Base-by-base conservation (phyloP, 306 rosid genomes). In the Sophora flavescens region DNA sequence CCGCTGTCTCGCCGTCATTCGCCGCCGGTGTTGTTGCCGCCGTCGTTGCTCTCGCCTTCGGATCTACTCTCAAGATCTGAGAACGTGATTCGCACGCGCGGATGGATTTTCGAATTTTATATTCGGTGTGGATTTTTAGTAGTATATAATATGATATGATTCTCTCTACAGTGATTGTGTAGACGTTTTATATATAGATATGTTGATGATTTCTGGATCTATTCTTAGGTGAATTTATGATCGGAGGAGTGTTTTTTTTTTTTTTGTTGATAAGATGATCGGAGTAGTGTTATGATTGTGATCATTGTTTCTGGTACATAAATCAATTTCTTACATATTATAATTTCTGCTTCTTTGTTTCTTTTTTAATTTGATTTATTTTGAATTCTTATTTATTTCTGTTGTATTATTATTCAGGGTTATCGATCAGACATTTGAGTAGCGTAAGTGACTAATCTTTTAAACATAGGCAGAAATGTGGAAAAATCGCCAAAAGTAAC, bases 1-100 rank as follows among this genome's bases (percentile, higher is more conserved):
- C 51, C 35, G 70, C 78, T 3, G 41, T 82, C 30, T 84, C 90
- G 0, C 99, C 98, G 2, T 91, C 97, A 0, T 39, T 92, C 53
- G 81, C 38, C 13, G 71, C 86, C 0, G 97, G 81, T 13, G 45
- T 63, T 59, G 1, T 82, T 42, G 84, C 93, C 56, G 86, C 90
- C 6, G 67, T 74, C 3, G 79, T 62, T 0, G 90, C 97, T 87
- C 86, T 92, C 15, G 78, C 80, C 41, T 84, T 90, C 74, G 97
- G 99, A 60, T 89, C 96, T 83, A 78, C 87, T 14, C 82, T 83
- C 71, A 72, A 86, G 87, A 86, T 68, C 76, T 92, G 88, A 95
- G 81, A 18, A 9, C 8, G 30, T 36, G 63, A 28, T 14, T 32
- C 63, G n/a, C 26, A 6, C 36, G 28, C 53, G 30, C 52, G 10